Base-by-base conservation (phyloP, 192 early-diverging fungal species). In the Spinellus fusiger region DNA sequence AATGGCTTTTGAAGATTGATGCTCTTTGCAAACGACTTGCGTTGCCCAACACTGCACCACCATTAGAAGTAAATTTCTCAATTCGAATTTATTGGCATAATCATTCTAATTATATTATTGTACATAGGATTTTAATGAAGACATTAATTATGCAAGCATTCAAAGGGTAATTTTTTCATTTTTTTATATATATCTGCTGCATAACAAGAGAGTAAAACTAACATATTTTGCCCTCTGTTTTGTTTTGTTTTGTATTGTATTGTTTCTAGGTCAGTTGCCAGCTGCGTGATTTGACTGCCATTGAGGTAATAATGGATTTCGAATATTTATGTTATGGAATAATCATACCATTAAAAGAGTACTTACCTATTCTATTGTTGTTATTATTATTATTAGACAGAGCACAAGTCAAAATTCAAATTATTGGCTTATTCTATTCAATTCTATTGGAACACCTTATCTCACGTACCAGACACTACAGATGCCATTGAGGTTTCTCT, bases 91-190 rank as follows among this genome's bases (percentile, higher is more conserved):
- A 35, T 10, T 48, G 6, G 47, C 46, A 47, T 22, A 50, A 50
- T 28, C 31, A 61, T 38, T 54, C 54, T 50, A 34, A 31, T 26
- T 18, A 59, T 34, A 40, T 40, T 35, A 51, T 68, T 47, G 44
- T 73, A 23, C 58, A 49, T 34, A 62, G 71, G 71, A n/a, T n/a
- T n/a, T n/a, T n/a, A n/a, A n/a, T n/a, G 71, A 56, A 9, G 68
- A 61, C 7, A 52, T 73, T 9, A 61, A 73, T 53, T 37, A 34
- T 16, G 70, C 67, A 59, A 62, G 56, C 64, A 56, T 48, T 22
- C 26, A 34, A 35, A 16, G 31, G 15, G 23, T 40, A 33, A 12
- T 34, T 28, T 18, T 28, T 20, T 12, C 22, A 37, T 54, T 29
- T 49, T 29, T 22, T 38, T 40, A 8, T 33, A 23, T 49, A 32